Base-by-base conservation (phyloP, 805 yeast species). In the Saturnispora quitensis region DNA sequence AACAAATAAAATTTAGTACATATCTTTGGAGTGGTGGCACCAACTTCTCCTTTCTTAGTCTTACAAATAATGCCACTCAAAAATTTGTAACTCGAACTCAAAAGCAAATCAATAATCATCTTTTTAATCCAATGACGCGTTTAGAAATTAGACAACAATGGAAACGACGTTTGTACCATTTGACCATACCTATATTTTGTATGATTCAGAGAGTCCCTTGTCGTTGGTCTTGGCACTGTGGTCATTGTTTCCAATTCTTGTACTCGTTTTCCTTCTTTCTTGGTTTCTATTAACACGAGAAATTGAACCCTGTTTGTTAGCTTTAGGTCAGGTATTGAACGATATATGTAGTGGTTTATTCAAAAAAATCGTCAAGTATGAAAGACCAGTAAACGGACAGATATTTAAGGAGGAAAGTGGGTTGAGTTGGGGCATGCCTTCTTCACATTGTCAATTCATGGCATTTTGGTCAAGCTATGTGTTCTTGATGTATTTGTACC, bases 381-480 rank as follows among this genome's bases (percentile, higher is more conserved):
- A 87, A 22, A 74, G 99, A 55, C 99, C 99, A 0, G 3, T 53
- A 2, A 53, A 52, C 25, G 69, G 69, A 3, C 74, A 85, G 56
- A 59, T 65, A 2, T 65, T 63, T 50, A 65, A 65, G 48, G 47
- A 56, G 18, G 63, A 61, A 28, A 63, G 68, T 12, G 57, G 59
- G 1, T 55, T 65, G 24, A 82, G 85, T 0, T 89, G 84, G 64
- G 99, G 99, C 0, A 91, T 91, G 97, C 99, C 99, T 0, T 82
- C 90, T 50, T 97, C 99, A 1, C 99, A 91, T 67, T 81, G 96
- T 0, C 99, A 91, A 68, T 93, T 90, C 66, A 86, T 91, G 89
- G 95, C 96, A 2, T 93, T 81, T 63, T 81, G 85, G 56, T 75
- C 80, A n/a, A 70, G 76, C 7, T 86, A 82, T 62, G 69, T 75